Conservation (phyloP, 2,329 filamentous ascomycete species). For the Trichoderma pleuroti region DNA sequence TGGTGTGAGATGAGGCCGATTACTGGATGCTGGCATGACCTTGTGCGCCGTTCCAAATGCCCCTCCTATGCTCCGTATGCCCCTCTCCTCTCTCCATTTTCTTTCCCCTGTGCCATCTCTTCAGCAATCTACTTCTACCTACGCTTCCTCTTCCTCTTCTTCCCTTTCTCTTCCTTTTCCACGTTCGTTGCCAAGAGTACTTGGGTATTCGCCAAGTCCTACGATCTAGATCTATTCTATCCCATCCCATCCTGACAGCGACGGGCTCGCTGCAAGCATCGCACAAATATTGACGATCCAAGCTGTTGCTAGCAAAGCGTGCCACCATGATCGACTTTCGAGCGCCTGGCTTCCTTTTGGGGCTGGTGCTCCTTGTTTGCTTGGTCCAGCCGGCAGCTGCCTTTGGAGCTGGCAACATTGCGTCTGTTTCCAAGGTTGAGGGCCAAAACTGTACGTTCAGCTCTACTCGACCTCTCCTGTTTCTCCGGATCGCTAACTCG, state of each 20-base stretch:
- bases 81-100: constrained; percentile 8
- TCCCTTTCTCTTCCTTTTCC: not conserved
- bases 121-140: not conserved
- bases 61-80: constrained; percentile 1
- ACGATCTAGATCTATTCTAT: not conserved
- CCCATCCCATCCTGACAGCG: not conserved
- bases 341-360: constrained; percentile 50
- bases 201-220: not conserved
- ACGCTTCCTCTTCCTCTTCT: not conserved
- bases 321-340: constrained; percentile 47
- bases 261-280: not conserved
- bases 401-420: constrained; percentile 88
- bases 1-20: not conserved
- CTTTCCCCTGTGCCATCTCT: not conserved
- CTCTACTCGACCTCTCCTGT: not conserved
- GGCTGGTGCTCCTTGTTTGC: constrained; percentile 59
- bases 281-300: not conserved
- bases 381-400: constrained; percentile 67
- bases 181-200: not conserved
- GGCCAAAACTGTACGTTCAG: constrained; percentile 68
- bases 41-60: not conserved
- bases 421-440: constrained; percentile 73
- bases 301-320: not conserved
- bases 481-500: not conserved
- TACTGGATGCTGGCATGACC: not conserved